Conservation (phyloP, 306 rosid genomes). For the Lotus japonicus region DNA sequence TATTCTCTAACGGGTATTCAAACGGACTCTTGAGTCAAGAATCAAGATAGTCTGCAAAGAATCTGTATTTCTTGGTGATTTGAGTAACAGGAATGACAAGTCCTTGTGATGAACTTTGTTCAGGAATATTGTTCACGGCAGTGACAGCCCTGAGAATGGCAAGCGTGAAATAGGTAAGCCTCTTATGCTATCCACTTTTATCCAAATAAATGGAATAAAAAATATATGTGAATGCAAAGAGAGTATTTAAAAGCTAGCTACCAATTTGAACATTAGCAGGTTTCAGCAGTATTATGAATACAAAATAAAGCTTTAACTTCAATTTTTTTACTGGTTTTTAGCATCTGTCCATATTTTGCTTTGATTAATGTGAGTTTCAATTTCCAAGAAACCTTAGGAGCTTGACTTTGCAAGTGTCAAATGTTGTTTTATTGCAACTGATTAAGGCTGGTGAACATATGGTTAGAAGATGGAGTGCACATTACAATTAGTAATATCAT, state of each 20-base stretch:
- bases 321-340: no score
- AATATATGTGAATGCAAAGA: no score
- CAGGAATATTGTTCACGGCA: conserved; percentile 95
- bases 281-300: not conserved
- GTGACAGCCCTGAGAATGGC: conserved; percentile 98
- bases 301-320: not conserved
- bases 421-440: not conserved
- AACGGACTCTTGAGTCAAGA: no score
- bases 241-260: no score
- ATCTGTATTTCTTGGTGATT: not conserved
- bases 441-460: not conserved
- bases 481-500: not conserved
- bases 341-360: no score
- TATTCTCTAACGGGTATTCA: no score
- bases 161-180: conserved; percentile 78
- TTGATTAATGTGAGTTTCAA: conserved; percentile 9
- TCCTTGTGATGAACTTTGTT: conserved; percentile 26
- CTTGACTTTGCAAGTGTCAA: not conserved
- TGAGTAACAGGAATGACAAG: conserved; percentile 9
- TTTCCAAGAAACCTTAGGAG: not conserved
- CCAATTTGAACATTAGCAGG: not conserved
- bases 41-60: not conserved
- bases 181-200: not conserved
- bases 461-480: conserved; percentile 1
- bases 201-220: not conserved